Base-by-base conservation (phyloP, 257 asterid species). In the Primulina eburnea region DNA sequence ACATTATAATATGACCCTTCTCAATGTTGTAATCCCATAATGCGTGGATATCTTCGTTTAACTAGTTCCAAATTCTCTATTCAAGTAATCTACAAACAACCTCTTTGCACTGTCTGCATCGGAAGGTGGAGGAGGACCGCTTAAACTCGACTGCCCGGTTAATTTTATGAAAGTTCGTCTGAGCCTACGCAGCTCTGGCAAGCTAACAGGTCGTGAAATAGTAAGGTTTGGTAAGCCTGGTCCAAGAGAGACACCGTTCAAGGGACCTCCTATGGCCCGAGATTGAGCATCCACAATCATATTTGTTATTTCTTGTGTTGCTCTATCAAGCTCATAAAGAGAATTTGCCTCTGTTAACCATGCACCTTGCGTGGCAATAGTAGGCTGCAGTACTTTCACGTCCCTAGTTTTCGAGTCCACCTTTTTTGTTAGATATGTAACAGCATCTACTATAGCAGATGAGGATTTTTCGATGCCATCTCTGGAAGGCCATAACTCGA, bases 1-100 rank as follows among this genome's bases (percentile, higher is more conserved):
- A 2, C 53, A 28, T 28, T 0, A 28, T 28, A 43, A 43, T 43
- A 0, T 2, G 53, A 0, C 53, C 17, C 53, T 43, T 43, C 53
- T 4, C 53, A 43, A 43, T 10, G 53, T 43, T 43, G 53, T 10
- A 17, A 43, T 43, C 53, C 29, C 0, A 12, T 8, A 3, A 28
- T 3, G 6, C 2, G 8, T 43, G n/a, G 17, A 12, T 9, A 35
- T 40, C 40, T 16, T 33, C 26, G 71, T 70, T 85, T 73, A 89
- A 69, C 72, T 47, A 57, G 76, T 81, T 43, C 88, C 89, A 43
- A 91, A 71, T 81, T 94, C 97, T 69, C 97, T 85, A 71, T 91
- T 94, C 81, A 94, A 84, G 82, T 94, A 94, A 88, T 94, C 97
- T 69, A 86, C 93, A 84, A 91, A 94, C 97, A 94, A 89, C 82